Percentiles rank a stretch among this genome's conserved stretches.
Evolutionary conservation across 2,329 filamentous ascomycete genomes (phyloP).

Genomic region (Aspergillus tanneri): DNA sequence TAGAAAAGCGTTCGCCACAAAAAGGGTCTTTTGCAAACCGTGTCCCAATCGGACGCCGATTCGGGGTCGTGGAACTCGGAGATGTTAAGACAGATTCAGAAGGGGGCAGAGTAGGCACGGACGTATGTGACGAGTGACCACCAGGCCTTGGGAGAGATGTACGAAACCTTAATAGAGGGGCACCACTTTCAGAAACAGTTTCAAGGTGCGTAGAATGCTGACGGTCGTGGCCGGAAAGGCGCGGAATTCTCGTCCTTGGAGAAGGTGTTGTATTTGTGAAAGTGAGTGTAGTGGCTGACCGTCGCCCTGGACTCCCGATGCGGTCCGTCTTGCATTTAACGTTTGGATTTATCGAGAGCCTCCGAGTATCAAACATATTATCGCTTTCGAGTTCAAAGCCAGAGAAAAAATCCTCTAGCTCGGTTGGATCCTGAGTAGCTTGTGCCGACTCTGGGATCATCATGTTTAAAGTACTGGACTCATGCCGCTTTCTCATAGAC

Average conservation of each 20-base stretch:
- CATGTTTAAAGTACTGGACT: constrained; percentile 36
- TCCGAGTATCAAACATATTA: constrained; percentile 75
- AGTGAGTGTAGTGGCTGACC: constrained; percentile 78
- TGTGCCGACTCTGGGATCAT: constrained; percentile 33
- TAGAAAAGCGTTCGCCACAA: constrained; percentile 51
- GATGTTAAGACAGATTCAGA: constrained; percentile 60
- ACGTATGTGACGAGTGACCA: constrained; percentile 66
- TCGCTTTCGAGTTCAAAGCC: constrained; percentile 84
- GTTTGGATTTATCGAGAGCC: constrained; percentile 84
- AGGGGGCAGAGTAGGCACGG: constrained; percentile 62
- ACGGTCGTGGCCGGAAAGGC: constrained; percentile 70
- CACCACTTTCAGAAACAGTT: constrained; percentile 87
- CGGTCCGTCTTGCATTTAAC: constrained; percentile 77
- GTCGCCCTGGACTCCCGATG: constrained; percentile 66
- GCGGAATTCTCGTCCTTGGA: constrained; percentile 69
- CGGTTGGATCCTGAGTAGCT: constrained; percentile 24
- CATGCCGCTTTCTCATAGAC: constrained; percentile 70
- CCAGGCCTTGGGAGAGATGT: constrained; percentile 67
- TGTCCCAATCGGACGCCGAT: constrained; percentile 57
- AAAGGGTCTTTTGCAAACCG: constrained; percentile 38
- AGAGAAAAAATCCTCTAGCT: constrained; percentile 74
- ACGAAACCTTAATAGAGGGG: constrained; percentile 62
- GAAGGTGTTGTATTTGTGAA: constrained; percentile 76
- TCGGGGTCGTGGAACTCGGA: constrained; percentile 59
- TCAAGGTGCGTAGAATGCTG: constrained; percentile 73